Evolutionary conservation across 441 rosid genomes (phyloP).

Genomic region (Raphanus hybrid): DNA sequence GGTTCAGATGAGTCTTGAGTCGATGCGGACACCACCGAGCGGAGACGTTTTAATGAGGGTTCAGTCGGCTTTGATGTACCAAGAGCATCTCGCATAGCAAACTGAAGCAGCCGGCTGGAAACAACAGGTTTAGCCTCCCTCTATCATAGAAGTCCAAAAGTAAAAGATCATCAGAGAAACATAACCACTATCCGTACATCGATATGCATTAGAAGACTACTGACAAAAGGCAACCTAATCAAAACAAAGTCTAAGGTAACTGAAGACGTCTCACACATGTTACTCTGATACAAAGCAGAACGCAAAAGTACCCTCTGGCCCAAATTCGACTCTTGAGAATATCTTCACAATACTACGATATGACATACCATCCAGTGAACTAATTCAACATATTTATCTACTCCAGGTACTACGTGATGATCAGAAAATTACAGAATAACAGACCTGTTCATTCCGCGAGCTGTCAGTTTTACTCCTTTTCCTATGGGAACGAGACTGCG

Average conservation of each 20-base stretch:
- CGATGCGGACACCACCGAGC: constrained; percentile 82
- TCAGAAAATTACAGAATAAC: too few relatives aligned
- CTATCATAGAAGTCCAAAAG: constrained; percentile 46
- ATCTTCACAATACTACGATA: too few relatives aligned
- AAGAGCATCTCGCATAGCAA: constrained; percentile 96
- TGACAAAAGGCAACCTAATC: too few relatives aligned
- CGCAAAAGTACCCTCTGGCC: not conserved
- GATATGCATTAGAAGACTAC: constrained; percentile 10
- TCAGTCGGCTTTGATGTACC: constrained; percentile 65
- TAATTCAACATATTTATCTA: too few relatives aligned
- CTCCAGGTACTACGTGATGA: too few relatives aligned
- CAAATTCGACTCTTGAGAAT: too few relatives aligned
- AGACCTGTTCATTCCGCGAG: too few relatives aligned
- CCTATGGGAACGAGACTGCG: too few relatives aligned
- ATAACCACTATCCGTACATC: not conserved
- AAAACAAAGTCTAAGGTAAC: too few relatives aligned
- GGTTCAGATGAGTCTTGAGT: constrained; percentile 51
- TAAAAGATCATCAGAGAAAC: constrained; percentile 34
- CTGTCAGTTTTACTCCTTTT: too few relatives aligned
- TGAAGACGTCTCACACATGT: constrained; percentile 4
- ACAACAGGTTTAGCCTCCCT: constrained; percentile 71
- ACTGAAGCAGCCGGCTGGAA: constrained; percentile 88
- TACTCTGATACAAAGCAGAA: constrained; percentile 9
- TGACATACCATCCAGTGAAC: too few relatives aligned
- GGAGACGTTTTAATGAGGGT: constrained; percentile 76